Evolutionary conservation across 148 eudicot species (phyloP).

Genomic region (Chenopodium suecicum): DNA sequence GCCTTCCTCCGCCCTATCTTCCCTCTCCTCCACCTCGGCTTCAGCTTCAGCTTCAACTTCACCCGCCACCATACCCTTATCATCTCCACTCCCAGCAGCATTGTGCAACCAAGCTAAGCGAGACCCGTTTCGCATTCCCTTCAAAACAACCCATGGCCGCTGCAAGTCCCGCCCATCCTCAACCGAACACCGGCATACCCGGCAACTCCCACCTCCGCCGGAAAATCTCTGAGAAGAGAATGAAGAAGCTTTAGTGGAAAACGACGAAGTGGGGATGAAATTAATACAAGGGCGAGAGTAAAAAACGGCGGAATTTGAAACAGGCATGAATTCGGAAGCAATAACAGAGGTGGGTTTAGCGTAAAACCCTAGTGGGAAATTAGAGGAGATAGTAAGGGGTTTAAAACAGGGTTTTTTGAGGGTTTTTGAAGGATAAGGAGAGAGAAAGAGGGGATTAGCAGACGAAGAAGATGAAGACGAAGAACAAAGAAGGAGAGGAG

Average conservation of each 20-base stretch:
- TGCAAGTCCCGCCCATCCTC: conserved; percentile 16
- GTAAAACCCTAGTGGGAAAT: not conserved
- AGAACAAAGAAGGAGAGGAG: conserved; percentile 24
- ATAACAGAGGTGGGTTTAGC: not conserved
- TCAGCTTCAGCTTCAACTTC: conserved; percentile 10
- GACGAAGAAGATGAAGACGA: conserved; percentile 19
- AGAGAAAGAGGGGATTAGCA: conserved; percentile 8
- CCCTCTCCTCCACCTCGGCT: conserved; percentile 13
- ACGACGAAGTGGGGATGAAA: conserved; percentile 3
- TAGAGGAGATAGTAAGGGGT: conserved; percentile 28
- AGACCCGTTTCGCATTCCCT: conserved; percentile 36
- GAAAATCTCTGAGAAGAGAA: not conserved
- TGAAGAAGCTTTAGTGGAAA: not conserved
- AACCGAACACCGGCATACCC: conserved; percentile 40
- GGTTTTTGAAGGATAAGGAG: conserved; percentile 14
- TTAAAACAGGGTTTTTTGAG: conserved; percentile 6
- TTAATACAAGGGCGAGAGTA: conserved; percentile 28
- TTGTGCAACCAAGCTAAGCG: conserved; percentile 51
- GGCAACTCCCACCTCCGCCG: conserved; percentile 13
- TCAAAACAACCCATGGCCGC: conserved; percentile 53
- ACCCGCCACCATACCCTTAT: not conserved
- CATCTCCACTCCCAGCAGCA: conserved; percentile 25
- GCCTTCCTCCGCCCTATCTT: not conserved
- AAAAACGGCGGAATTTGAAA: conserved; percentile 18
- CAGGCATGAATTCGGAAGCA: conserved; percentile 23